These are phyloP conservation scores for Diaporthe sp. DNA, from an alignment of 2,329 filamentous ascomycete genomes.

Conservation along the genomic window DNA sequence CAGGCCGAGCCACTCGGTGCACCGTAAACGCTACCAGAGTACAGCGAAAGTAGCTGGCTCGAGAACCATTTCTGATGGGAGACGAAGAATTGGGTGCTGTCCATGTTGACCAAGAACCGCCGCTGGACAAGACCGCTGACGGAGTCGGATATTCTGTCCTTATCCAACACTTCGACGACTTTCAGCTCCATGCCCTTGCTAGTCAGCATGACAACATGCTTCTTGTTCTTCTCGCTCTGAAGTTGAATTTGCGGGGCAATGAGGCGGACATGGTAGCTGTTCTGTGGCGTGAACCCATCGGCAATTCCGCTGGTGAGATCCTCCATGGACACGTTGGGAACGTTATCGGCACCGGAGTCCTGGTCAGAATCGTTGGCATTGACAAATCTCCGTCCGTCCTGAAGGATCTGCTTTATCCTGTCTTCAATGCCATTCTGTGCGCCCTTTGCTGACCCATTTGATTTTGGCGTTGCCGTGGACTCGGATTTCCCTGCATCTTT, in stretches of 20 bases:
- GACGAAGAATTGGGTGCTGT: constrained; percentile 98
- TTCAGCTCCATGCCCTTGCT: constrained; percentile 99
- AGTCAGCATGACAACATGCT: constrained; percentile 95
- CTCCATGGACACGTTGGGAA: constrained; percentile 64
- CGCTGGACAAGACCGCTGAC: constrained; percentile 96
- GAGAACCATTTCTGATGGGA: constrained; percentile 93
- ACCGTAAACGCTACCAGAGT: constrained; percentile 94
- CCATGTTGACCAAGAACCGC: constrained; percentile 94
- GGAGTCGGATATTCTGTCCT: constrained; percentile 89
- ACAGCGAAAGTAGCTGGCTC: constrained; percentile 88
- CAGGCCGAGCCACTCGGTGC: constrained; percentile 87
- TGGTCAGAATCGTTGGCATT: constrained; percentile 72
- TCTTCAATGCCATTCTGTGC: constrained; percentile 76
- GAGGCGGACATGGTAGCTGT: constrained; percentile 93
- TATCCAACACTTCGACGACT: constrained; percentile 98
- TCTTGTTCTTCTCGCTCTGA: constrained; percentile 97
- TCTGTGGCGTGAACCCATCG: constrained; percentile 89
- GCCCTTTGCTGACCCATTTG: constrained; percentile 57
- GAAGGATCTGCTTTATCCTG: constrained; percentile 86
- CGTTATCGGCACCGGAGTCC: constrained; percentile 44
- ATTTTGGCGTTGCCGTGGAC: constrained; percentile 44
- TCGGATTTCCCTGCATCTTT: constrained; percentile 41
- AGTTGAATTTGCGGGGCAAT: constrained; percentile 98
- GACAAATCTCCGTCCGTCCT: constrained; percentile 87
- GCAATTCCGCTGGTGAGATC: constrained; percentile 83